phyloP scores from a whole-genome alignment of 129 eudicot genomes.

The Tagetes erecta region DNA sequence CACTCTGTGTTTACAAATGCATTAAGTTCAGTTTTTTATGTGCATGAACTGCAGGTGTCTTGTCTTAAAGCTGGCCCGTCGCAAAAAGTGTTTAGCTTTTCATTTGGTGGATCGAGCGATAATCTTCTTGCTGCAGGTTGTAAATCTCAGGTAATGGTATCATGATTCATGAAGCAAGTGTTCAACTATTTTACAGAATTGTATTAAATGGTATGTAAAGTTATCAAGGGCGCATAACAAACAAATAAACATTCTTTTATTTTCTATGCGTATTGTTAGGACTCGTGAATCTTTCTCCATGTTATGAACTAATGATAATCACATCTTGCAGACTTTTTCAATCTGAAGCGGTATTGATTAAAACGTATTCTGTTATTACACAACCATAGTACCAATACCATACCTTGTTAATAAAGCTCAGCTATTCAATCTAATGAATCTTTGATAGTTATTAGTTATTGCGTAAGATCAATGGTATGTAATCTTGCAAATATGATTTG shows the following conservation, averaged over 20 bases:
- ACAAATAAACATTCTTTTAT: not conserved
- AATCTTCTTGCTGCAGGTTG: constrained; percentile 98
- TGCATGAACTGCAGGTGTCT: constrained; percentile 55
- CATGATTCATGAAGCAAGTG: not conserved
- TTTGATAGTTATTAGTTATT: not conserved
- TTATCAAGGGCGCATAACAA: not conserved
- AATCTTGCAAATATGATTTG: not conserved
- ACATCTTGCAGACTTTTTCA: not conserved
- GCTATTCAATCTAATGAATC: constrained; percentile 1
- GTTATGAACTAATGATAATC: not conserved
- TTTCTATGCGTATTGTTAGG: not conserved
- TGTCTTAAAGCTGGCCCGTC: constrained; percentile 72
- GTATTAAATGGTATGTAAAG: not conserved
- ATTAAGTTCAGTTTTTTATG: constrained; percentile 11
- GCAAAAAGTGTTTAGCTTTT: constrained; percentile 81
- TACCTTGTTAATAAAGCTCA: not conserved
- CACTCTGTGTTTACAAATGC: too few relatives aligned
- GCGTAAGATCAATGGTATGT: not conserved
- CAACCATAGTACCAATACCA: not conserved
- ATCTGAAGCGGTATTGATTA: not conserved
- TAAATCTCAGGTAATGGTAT: constrained; percentile 68
- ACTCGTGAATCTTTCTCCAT: not conserved
- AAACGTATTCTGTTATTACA: not conserved
- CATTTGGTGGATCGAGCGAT: constrained; percentile 70
- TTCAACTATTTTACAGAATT: not conserved